Percentiles rank a stretch among this genome's conserved stretches.
Evolutionary conservation across 1,139 yeast species (phyloP).

Genomic region (Yamadazyma diddensiae): DNA sequence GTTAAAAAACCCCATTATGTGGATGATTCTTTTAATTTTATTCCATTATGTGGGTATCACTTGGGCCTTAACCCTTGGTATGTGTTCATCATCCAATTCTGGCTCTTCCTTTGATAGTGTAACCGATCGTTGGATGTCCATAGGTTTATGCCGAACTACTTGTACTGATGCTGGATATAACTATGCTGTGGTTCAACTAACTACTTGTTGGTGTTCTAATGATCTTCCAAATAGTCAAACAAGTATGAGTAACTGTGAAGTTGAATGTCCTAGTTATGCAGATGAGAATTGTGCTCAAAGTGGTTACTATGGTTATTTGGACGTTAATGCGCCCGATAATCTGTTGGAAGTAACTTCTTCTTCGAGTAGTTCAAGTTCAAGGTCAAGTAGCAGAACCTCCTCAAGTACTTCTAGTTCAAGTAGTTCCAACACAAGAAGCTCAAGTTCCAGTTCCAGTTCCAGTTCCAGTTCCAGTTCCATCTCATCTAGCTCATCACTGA

Average conservation of each 20-base stretch:
- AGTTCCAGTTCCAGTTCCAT: slow-evolving; percentile 10
- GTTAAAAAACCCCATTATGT: not conserved
- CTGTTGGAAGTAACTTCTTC: slow-evolving; percentile 7
- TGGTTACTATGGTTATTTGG: slow-evolving; percentile 35
- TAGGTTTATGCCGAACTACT: slow-evolving; percentile 50
- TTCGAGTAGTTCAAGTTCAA: slow-evolving; percentile 5
- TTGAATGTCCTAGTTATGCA: slow-evolving; percentile 50
- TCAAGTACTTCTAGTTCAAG: slow-evolving; percentile 4
- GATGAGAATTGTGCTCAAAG: slow-evolving; percentile 31
- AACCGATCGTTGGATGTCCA: slow-evolving; percentile 38
- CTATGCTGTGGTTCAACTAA: slow-evolving; percentile 52
- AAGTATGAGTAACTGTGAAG: slow-evolving; percentile 35
- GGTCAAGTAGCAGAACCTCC: slow-evolving; percentile 3
- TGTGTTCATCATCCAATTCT: slow-evolving; percentile 48
- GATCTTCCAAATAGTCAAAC: slow-evolving; percentile 42
- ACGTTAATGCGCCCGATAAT: slow-evolving; percentile 21
- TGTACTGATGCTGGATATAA: slow-evolving; percentile 48
- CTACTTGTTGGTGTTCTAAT: slow-evolving; percentile 62
- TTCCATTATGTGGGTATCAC: slow-evolving; percentile 1
- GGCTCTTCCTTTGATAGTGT: slow-evolving; percentile 24
- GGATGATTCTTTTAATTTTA: not conserved
- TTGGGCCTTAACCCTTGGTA: slow-evolving; percentile 16
- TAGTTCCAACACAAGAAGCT: slow-evolving; percentile 4
- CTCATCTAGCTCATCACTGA: slow-evolving; percentile 7
- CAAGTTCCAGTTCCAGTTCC: slow-evolving; percentile 13